Conservation (phyloP, 2,329 filamentous ascomycete species). For the Sphaerostilbella broomeana region DNA sequence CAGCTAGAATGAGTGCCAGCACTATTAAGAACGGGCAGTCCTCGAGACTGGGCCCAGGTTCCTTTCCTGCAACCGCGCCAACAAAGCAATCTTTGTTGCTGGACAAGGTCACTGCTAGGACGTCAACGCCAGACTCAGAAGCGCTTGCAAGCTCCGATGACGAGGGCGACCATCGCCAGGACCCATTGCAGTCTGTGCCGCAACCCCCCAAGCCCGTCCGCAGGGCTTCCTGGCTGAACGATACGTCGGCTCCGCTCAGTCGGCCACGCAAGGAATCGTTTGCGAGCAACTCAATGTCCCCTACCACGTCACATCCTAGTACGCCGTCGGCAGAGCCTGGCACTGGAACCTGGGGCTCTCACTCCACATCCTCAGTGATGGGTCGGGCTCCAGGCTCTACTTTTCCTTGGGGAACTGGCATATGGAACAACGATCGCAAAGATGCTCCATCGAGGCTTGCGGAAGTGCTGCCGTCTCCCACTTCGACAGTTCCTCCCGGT, state of each 20-base stretch:
- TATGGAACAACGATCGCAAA: slow-evolving; percentile 75
- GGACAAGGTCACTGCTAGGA: slow-evolving; percentile 71
- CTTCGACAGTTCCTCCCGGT: slow-evolving; percentile 49
- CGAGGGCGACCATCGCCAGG: slow-evolving; percentile 65
- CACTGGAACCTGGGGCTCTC: slow-evolving; percentile 46
- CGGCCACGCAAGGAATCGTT: slow-evolving; percentile 71
- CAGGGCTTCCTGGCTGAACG: slow-evolving; percentile 80
- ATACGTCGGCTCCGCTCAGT: slow-evolving; percentile 58
- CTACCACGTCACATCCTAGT: slow-evolving; percentile 71
- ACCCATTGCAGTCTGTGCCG: slow-evolving; percentile 38
- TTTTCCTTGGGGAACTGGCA: slow-evolving; percentile 72
- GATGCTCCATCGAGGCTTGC: slow-evolving; percentile 67
- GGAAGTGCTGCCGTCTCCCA: slow-evolving; percentile 70
- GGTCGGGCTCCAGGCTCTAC: slow-evolving; percentile 44
- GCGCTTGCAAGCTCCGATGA: slow-evolving; percentile 92
- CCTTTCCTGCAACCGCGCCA: slow-evolving; percentile 40
- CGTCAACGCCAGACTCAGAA: slow-evolving; percentile 89
- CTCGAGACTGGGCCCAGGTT: slow-evolving; percentile 45
- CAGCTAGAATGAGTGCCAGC: slow-evolving; percentile 44
- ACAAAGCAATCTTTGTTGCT: slow-evolving; percentile 60
- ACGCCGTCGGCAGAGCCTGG: slow-evolving; percentile 65
- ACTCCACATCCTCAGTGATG: slow-evolving; percentile 41
- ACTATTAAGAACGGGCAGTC: slow-evolving; percentile 43
- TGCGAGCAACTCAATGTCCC: slow-evolving; percentile 68
- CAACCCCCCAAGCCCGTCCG: slow-evolving; percentile 58